Base-by-base conservation (phyloP, 2,329 filamentous ascomycete genomes). In the Boeremia exigua region DNA sequence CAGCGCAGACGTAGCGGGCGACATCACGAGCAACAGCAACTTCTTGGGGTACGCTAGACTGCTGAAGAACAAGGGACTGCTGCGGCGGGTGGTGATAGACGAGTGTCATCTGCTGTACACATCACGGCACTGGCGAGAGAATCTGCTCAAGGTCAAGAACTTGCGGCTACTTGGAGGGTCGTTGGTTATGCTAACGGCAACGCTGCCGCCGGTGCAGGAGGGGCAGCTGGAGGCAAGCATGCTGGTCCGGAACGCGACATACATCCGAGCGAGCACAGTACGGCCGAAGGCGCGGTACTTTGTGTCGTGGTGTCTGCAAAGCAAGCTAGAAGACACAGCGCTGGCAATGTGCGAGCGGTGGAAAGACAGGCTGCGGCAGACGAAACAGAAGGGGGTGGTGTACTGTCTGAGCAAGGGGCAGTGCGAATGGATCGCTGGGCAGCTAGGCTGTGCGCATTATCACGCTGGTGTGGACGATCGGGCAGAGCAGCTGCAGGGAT, bases 361-460 rank as follows among this genome's bases (percentile, higher is more conserved):
- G n/a, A n/a, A n/a, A n/a, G n/a, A n/a, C n/a, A n/a, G n/a, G n/a
- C n/a, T n/a, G n/a, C n/a, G n/a, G n/a, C n/a, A n/a, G n/a, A n/a
- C n/a, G n/a, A n/a, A n/a, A n/a, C n/a, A n/a, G n/a, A n/a, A n/a
- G n/a, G n/a, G n/a, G n/a, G n/a, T n/a, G n/a, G n/a, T n/a, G n/a
- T n/a, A n/a, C n/a, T n/a, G n/a, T n/a, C n/a, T n/a, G n/a, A n/a
- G n/a, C n/a, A n/a, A n/a, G n/a, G n/a, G n/a, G n/a, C n/a, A n/a
- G n/a, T n/a, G n/a, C n/a, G n/a, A n/a, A n/a, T n/a, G n/a, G n/a
- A n/a, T n/a, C n/a, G n/a, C n/a, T n/a, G n/a, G n/a, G n/a, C n/a
- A n/a, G n/a, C n/a, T n/a, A n/a, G n/a, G n/a, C n/a, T n/a, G n/a
- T 64, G 49, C 45, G 23, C 59, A 61, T 45, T 62, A 63, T 58